Evolutionary conservation across 176 grass and related monocot genomes (phyloP).

Genomic region (Oryza longistaminata): DNA sequence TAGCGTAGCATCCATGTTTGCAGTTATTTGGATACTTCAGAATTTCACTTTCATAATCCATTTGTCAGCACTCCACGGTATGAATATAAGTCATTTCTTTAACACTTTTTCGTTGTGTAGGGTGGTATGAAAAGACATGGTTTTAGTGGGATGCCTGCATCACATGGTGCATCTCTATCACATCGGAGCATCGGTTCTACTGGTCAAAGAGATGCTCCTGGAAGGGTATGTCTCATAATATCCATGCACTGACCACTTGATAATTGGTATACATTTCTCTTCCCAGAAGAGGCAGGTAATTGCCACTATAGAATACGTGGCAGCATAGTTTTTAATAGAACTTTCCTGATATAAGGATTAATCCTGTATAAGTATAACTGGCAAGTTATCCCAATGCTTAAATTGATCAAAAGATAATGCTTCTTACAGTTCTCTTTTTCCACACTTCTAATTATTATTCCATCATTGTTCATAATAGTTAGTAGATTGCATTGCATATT

Average conservation of each 20-base stretch:
- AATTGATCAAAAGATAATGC: constrained; percentile 12
- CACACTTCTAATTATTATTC: background rate
- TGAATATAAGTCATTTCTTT: background rate
- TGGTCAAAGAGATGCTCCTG: constrained; percentile 95
- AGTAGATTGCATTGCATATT: background rate
- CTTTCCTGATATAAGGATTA: background rate
- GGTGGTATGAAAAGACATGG: constrained; percentile 94
- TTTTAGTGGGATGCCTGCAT: constrained; percentile 73
- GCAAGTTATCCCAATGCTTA: constrained; percentile 11
- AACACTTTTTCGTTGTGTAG: constrained; percentile 45
- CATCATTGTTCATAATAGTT: constrained; percentile 21
- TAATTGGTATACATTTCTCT: constrained; percentile 14
- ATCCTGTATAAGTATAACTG: constrained; percentile 23
- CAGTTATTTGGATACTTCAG: background rate
- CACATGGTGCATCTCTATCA: constrained; percentile 93
- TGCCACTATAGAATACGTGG: constrained; percentile 15
- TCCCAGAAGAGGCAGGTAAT: constrained; percentile 26
- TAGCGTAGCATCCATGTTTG: constrained; percentile 13
- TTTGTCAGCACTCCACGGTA: background rate
- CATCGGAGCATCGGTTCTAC: constrained; percentile 95
- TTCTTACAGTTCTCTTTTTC: background rate
- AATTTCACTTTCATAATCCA: constrained; percentile 1
- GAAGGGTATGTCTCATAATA: constrained; percentile 65
- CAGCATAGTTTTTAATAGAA: constrained; percentile 2
- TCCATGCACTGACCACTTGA: constrained; percentile 27